These are phyloP conservation scores for Bipolaris victoriae DNA, from an alignment of 2,329 filamentous ascomycete species.

Conservation along the genomic window DNA sequence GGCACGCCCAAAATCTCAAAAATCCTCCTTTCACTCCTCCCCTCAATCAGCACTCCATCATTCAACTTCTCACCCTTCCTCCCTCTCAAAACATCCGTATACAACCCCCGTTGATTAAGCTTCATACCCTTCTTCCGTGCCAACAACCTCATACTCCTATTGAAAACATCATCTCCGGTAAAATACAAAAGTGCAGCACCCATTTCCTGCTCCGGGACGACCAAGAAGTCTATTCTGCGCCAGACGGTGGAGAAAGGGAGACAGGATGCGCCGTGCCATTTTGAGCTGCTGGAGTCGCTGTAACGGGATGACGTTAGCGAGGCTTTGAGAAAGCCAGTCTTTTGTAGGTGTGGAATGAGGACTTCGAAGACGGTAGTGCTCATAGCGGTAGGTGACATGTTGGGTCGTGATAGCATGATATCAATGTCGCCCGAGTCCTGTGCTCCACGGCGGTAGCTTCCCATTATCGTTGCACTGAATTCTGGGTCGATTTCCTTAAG, in stretches of 20 bases:
- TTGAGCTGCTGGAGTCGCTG: constrained; percentile 63
- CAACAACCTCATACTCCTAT: constrained; percentile 80
- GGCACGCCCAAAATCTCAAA: constrained; percentile 83
- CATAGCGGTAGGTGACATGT: constrained; percentile 62
- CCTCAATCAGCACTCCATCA: constrained; percentile 74
- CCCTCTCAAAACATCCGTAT: constrained; percentile 70
- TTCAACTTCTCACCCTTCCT: constrained; percentile 64
- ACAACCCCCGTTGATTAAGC: constrained; percentile 83
- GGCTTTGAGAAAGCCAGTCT: constrained; percentile 70
- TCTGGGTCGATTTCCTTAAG: constrained; percentile 65
- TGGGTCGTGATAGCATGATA: constrained; percentile 75
- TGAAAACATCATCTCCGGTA: constrained; percentile 94
- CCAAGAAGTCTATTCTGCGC: constrained; percentile 83
- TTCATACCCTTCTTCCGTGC: constrained; percentile 82
- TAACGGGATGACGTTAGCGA: constrained; percentile 66
- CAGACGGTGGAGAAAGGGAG: constrained; percentile 67
- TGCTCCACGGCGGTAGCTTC: constrained; percentile 84
- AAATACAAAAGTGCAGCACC: constrained; percentile 94
- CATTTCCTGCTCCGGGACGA: constrained; percentile 79
- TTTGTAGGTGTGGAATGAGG: constrained; percentile 68
- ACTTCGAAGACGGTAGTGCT: constrained; percentile 65
- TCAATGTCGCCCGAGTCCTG: constrained; percentile 81
- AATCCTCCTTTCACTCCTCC: constrained; percentile 75
- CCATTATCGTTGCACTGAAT: constrained; percentile 76
- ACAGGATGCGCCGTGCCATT: constrained; percentile 87